Base-by-base conservation (phyloP, 2,329 filamentous ascomycete species). In the Emericellopsis cladophorae region DNA sequence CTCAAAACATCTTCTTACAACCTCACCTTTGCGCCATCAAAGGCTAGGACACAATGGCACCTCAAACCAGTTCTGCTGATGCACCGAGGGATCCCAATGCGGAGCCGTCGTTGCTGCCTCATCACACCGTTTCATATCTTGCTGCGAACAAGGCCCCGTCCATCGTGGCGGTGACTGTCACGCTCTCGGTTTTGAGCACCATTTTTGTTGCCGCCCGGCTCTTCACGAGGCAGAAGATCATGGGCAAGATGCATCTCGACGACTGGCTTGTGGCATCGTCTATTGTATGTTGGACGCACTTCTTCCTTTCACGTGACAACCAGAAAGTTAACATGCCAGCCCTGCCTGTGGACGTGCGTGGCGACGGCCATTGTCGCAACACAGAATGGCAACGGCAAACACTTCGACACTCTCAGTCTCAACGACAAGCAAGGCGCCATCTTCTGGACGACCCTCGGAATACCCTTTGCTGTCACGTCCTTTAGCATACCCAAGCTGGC, bases 401-500 rank as follows among this genome's bases (percentile, higher is more conserved):
- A 44, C 42, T 44, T 44, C 22, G 42, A 44, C 26, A 36, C 40
- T 15, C 40, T 44, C 38, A 40, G 32, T 21, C 14, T 31, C 21
- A 41, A 40, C 16, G 16, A 34, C 11, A 40, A 34, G 39, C 39
- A 40, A 31, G 39, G 31, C 21, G 31, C 26, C 14, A 40, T 49
- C n/a, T 32, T 48, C 6, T 57, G 48, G 42, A 56, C 50, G 2
- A 49, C 49, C 34, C 44, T 49, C 4, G 52, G 47, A 22, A 56
- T 54, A 42, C 41, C 45, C 11, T 52, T 53, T 3, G 53, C 54
- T 11, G 46, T 57, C 31, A 31, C 53, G 16, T 48, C 53, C 5
- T 52, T 55, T 33, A 49, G 48, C 2, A 16, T 57, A 4, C 54
- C 54, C 2, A 57, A 57, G 37, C 43, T 57, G 4, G 55, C 53